Base-by-base conservation (phyloP, 23 red algal genomes). In the Gracilariopsis chorda region DNA sequence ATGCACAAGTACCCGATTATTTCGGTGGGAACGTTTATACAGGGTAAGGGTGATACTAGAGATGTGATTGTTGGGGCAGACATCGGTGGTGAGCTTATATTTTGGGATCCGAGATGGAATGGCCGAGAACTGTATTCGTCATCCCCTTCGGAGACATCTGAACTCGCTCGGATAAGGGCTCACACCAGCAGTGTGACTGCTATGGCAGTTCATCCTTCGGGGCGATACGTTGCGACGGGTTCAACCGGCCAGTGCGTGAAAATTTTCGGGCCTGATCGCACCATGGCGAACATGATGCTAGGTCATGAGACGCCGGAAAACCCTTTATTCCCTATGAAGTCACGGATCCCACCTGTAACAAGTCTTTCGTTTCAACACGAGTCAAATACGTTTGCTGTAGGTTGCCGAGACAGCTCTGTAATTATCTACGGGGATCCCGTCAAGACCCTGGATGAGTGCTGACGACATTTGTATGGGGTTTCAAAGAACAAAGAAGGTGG, bases 401-500 rank as follows among this genome's bases (percentile, higher is more conserved):
- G 95, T n/a, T 82, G 46, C n/a, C 34, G 51, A 39, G 88, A 97
- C 69, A 75, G 88, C 58, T 74, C 86, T 4, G 95, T 93, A 10
- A 76, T 86, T 3, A 83, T 97, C 16, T 93, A 93, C 77, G 83
- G 83, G 20, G 62, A 41, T n/a, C n/a, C n/a, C n/a, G n/a, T n/a
- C n/a, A n/a, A n/a, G n/a, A n/a, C n/a, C n/a, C n/a, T n/a, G n/a
- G n/a, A n/a, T n/a, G n/a, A n/a, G n/a, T n/a, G n/a, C n/a, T n/a
- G n/a, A n/a, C n/a, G n/a, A n/a, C n/a, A n/a, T n/a, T n/a, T n/a
- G n/a, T n/a, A n/a, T n/a, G n/a, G n/a, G n/a, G n/a, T n/a, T n/a
- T n/a, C n/a, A n/a, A n/a, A n/a, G n/a, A n/a, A n/a, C n/a, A n/a
- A n/a, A n/a, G n/a, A n/a, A n/a, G n/a, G n/a, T n/a, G n/a, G n/a